Evolutionary conservation across 306 rosid genomes (phyloP).

Genomic region (Delonix regia): DNA sequence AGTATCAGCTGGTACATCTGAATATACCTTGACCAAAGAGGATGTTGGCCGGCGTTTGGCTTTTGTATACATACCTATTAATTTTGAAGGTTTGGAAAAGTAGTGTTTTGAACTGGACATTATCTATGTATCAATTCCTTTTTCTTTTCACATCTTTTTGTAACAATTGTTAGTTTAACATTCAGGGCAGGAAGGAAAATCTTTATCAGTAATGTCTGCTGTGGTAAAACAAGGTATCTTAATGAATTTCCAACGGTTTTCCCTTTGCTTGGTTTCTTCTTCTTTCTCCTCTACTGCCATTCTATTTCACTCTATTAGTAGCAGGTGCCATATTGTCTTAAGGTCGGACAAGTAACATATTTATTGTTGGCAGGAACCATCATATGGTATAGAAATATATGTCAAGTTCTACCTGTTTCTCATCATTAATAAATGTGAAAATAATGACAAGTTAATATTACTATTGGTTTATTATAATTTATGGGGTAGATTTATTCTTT

Average conservation of each 20-base stretch:
- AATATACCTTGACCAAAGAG: constrained; percentile 82
- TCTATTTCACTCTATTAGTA: constrained; percentile 17
- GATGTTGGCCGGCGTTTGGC: constrained; percentile 79
- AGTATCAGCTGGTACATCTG: constrained; percentile 83
- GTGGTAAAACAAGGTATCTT: constrained; percentile 83
- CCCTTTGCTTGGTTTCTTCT: constrained; percentile 37
- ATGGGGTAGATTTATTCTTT: constrained; percentile 10
- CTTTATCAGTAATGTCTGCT: constrained; percentile 62
- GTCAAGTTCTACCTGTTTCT: neutral
- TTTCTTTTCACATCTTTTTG: constrained; percentile 17
- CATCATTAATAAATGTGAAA: neutral
- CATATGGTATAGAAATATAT: neutral
- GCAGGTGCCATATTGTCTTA: neutral
- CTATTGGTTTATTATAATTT: neutral
- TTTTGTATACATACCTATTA: constrained; percentile 83
- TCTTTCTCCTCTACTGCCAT: constrained; percentile 16
- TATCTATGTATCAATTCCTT: constrained; percentile 14
- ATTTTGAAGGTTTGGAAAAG: constrained; percentile 76
- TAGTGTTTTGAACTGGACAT: constrained; percentile 19
- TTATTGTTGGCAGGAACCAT: neutral
- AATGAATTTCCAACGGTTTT: constrained; percentile 33
- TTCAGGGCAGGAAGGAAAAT: constrained; percentile 92
- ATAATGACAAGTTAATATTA: neutral
- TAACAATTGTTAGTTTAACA: constrained; percentile 38
- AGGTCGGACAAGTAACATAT: neutral